Conservation (phyloP, 2,329 filamentous ascomycete genomes). For the Ophiosphaerella korrae region DNA sequence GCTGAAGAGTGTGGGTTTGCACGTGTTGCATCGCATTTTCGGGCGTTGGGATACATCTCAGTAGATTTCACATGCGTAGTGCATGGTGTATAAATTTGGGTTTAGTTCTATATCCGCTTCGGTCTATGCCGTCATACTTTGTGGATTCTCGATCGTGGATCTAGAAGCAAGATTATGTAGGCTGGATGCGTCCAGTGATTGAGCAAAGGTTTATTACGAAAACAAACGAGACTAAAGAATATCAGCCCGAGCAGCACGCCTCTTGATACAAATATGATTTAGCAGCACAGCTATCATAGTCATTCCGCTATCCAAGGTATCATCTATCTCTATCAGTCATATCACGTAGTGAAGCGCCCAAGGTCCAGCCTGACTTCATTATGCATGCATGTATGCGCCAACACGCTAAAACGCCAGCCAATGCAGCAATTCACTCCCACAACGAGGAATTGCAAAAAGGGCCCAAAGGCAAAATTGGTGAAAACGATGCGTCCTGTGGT, state of each 20-base stretch:
- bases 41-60: not conserved
- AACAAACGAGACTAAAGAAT: no score
- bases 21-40: not conserved
- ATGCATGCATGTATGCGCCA: not conserved
- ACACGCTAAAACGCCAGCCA: slow-evolving; percentile 6
- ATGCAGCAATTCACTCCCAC: not conserved
- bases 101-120: no score
- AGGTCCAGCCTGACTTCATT: slow-evolving; percentile 2
- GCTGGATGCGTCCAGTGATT: no score
- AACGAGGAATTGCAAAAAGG: not conserved
- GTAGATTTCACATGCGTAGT: no score
- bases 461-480: not conserved
- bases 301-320: not conserved
- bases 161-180: no score
- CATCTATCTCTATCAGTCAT: not conserved
- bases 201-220: no score
- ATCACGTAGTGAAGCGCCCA: not conserved
- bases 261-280: no score
- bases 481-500: not conserved
- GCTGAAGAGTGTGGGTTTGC: not conserved
- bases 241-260: no score
- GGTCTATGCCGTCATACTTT: no score
- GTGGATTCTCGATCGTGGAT: no score
- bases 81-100: no score
- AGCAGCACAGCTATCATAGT: no score